Evolutionary conservation across 108 stramenopile genomes (phyloP).

Genomic region (Phaeodactylum tricornutum): DNA sequence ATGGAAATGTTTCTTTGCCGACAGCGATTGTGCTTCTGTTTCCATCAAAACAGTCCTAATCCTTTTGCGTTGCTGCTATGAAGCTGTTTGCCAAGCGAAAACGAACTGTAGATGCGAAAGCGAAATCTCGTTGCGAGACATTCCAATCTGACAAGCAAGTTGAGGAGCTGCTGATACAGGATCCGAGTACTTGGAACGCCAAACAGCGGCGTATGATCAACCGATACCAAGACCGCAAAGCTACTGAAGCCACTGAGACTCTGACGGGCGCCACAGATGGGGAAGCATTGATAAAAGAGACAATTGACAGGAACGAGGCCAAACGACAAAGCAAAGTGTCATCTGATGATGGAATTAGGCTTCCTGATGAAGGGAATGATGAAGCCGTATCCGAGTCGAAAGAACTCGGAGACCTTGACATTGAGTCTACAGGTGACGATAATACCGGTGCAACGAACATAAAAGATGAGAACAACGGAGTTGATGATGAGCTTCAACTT

Average conservation of each 20-base stretch:
- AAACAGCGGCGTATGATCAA: constrained; percentile 70
- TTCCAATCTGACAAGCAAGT: constrained; percentile 47
- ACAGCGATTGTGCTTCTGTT: no score
- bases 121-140: neutral
- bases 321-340: neutral
- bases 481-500: constrained; percentile 18
- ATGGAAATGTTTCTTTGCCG: no score
- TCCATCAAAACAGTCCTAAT: no score
- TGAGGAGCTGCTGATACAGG: constrained; percentile 45
- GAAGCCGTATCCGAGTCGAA: constrained; percentile 3
- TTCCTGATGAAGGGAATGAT: neutral
- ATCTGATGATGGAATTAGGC: neutral
- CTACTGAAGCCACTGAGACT: neutral
- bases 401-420: constrained; percentile 11
- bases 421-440: neutral
- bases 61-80: no score
- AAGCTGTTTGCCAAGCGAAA: constrained; percentile 5
- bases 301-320: neutral
- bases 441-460: neutral
- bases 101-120: neutral
- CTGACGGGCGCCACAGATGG: constrained; percentile 9
- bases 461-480: neutral
- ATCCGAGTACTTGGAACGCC: constrained; percentile 56
- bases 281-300: constrained; percentile 1
- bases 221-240: constrained; percentile 44